These are phyloP conservation scores for Solanum dulcamara DNA, from an alignment of 257 asterid genomes.

Conservation along the genomic window DNA sequence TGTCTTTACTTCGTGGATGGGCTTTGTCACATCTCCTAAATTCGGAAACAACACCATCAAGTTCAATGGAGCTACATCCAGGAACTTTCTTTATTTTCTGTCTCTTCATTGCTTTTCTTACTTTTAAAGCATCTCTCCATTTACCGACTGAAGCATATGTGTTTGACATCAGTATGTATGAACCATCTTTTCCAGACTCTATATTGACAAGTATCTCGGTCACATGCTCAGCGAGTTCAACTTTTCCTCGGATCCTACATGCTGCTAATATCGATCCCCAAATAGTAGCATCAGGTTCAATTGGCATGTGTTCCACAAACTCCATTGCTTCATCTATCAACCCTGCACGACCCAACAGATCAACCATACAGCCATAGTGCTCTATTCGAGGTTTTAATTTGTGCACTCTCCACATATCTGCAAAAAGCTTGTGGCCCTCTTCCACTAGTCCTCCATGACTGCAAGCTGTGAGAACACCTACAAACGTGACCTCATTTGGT, in stretches of 20 bases:
- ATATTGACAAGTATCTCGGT: conserved; percentile 5
- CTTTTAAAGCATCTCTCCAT: conserved; percentile 7
- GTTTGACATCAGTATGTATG: conserved; percentile 23
- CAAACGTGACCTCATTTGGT: conserved; percentile 26
- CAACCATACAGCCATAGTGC: conserved; percentile 33
- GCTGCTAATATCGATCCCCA: conserved; percentile 27
- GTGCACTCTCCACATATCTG: conserved; percentile 18
- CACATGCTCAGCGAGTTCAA: conserved; percentile 20
- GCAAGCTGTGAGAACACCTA: conserved; percentile 28
- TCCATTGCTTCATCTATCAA: conserved; percentile 15
- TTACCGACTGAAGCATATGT: conserved; percentile 24
- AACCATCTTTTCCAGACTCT: conserved; percentile 15
- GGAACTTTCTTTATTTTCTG: conserved; percentile 22
- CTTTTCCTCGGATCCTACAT: conserved; percentile 20
- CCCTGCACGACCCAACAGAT: conserved; percentile 24
- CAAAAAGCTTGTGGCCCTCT: conserved; percentile 14
- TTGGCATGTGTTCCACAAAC: conserved; percentile 13
- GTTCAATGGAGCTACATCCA: conserved; percentile 35
- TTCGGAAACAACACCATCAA: conserved; percentile 23
- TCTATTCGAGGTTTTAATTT: conserved; percentile 18
- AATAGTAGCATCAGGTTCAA: conserved; percentile 18
- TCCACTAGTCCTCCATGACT: conserved; percentile 20
- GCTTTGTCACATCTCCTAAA: conserved; percentile 20
- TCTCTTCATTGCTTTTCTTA: conserved; percentile 17
- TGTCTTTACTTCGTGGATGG: conserved; percentile 10